Base-by-base conservation (phyloP, 2,329 filamentous ascomycete genomes). In the Apiospora aurea region DNA sequence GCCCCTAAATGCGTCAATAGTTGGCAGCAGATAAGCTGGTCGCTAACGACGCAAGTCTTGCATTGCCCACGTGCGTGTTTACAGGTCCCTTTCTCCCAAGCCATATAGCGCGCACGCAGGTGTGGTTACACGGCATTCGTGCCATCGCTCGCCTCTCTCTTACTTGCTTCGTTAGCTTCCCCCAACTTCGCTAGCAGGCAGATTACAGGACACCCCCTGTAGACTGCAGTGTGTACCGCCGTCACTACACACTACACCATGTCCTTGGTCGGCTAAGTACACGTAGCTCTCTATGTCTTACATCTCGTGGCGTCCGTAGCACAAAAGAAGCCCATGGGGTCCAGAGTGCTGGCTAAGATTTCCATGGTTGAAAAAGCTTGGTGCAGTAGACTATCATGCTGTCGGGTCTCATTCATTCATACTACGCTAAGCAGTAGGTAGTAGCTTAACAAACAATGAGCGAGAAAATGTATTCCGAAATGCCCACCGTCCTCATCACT, bases 271-370 rank as follows among this genome's bases (percentile, higher is more conserved):
- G 34, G 57, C n/a, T 41, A 69, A 51, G 7, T 47, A 69, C 47
- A 43, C 49, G 69, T 38, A 53, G 51, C 49, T 61, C 57, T 34
- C 68, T 61, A 34, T 43, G 71, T 64, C 53, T 64, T 64, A 61
- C 57, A 70, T 57, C 71, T 72, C 71, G 71, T 72, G 71, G 71
- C 69, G 68, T 67, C 43, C 44, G 68, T 72, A 29, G 68, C 46
- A 72, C 71, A 72, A 67, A 49, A 13, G 38, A 29, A 29, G 29
- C 67, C 46, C 24, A 68, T 68, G 66, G 46, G 46, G 66, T 68
- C 29, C 18, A 49, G 66, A 68, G 43, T 26, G 29, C 11, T 46
- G 34, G 29, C 16, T n/a, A 14, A n/a, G 57, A 64, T 64, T 7
- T 64, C 34, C 57, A 41, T 64, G 41, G 29, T 41, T 41, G 21